A percentile compares a stretch with the other conserved stretches of the same genome.
phyloP scores from a whole-genome alignment of 441 rosid species.

The Eruca vesicaria region DNA sequence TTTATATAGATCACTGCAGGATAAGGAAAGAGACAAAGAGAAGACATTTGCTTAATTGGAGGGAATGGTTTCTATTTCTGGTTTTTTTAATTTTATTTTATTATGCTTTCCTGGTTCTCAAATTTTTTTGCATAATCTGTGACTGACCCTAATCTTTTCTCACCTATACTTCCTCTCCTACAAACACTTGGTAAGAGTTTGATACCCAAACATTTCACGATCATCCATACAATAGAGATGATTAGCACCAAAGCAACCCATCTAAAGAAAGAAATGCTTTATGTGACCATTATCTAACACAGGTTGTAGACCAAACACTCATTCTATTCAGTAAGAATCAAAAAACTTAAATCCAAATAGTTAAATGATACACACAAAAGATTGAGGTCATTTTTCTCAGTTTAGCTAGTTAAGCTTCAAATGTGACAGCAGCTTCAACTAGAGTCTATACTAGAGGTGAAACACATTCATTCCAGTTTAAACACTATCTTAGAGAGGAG shows the following conservation, averaged over 20 bases:
- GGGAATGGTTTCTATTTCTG: slow-evolving; percentile 33
- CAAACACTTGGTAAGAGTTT: slow-evolving; percentile 29
- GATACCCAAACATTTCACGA: slow-evolving; percentile 9
- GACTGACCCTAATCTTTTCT: slow-evolving; percentile 32
- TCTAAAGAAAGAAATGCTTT: slow-evolving; percentile 19
- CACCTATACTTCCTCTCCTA: slow-evolving; percentile 39
- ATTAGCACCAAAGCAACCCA: slow-evolving; percentile 1
- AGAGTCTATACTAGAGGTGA: not conserved
- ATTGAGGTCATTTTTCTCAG: not conserved
- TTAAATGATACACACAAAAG: not conserved
- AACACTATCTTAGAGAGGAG: not conserved
- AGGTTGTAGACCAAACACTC: slow-evolving; percentile 11
- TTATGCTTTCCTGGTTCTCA: slow-evolving; percentile 22
- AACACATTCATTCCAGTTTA: not conserved
- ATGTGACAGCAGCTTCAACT: slow-evolving; percentile 2
- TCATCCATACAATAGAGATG: not conserved
- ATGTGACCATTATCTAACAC: not conserved
- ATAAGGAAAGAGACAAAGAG: slow-evolving; percentile 10
- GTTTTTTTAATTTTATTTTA: not conserved
- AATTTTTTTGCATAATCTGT: slow-evolving; percentile 18
- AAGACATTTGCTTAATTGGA: slow-evolving; percentile 29
- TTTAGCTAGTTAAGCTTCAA: not conserved
- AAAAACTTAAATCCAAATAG: slow-evolving; percentile 7
- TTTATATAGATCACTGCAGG: not conserved
- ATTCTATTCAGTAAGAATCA: not conserved